phyloP scores from a whole-genome alignment of 306 rosid genomes.

The Luffa aegyptiaca region DNA sequence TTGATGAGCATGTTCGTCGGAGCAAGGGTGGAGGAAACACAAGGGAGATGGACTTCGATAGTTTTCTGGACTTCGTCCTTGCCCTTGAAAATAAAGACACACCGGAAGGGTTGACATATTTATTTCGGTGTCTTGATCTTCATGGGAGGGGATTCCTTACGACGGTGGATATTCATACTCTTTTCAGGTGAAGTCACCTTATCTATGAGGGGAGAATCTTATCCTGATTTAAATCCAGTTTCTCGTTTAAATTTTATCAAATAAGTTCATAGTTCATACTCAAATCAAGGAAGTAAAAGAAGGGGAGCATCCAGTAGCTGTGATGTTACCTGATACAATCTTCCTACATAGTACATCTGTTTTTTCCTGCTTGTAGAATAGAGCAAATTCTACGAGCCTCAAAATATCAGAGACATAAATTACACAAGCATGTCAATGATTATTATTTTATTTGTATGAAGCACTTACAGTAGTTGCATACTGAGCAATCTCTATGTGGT shows the following conservation, averaged over 20 bases:
- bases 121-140: constrained; percentile 97
- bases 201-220: background rate
- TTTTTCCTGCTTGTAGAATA: constrained; percentile 65
- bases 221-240: background rate
- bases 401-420: constrained; percentile 41
- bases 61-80: constrained; percentile 87
- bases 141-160: constrained; percentile 89
- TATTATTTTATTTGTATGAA: background rate
- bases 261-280: constrained; percentile 6
- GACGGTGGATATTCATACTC: constrained; percentile 91
- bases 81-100: constrained; percentile 97
- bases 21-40: constrained; percentile 72
- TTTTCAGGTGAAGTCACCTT: constrained; percentile 57
- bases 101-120: constrained; percentile 91
- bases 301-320: constrained; percentile 72
- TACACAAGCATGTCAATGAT: background rate
- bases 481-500: background rate
- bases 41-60: constrained; percentile 87
- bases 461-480: background rate
- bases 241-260: background rate
- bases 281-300: constrained; percentile 60
- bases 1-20: constrained; percentile 85
- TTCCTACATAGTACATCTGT: constrained; percentile 60
- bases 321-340: constrained; percentile 80
- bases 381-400: constrained; percentile 71